These are phyloP conservation scores for Pestalotiopsis sp. DNA, from an alignment of 2,329 filamentous ascomycete genomes.

Conservation along the genomic window DNA sequence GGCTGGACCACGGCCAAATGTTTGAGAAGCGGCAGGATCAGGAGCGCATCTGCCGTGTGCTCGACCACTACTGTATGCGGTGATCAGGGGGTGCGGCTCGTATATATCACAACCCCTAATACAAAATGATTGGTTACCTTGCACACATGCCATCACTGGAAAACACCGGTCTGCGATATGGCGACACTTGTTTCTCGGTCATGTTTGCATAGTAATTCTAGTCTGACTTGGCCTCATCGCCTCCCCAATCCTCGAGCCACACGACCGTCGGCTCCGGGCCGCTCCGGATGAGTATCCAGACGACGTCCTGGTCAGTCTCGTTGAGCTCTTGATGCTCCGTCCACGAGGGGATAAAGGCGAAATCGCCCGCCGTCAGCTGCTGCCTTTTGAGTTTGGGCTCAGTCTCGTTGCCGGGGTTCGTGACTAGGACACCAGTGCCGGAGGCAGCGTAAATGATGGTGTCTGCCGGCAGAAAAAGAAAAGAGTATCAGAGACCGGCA, in stretches of 20 bases:
- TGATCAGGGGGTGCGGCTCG: neutral
- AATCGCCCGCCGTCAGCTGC: slow-evolving; percentile 65
- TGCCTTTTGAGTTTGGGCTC: slow-evolving; percentile 49
- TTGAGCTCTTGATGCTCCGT: slow-evolving; percentile 73
- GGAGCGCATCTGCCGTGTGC: slow-evolving; percentile 29
- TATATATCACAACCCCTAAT: neutral
- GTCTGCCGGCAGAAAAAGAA: slow-evolving; percentile 45
- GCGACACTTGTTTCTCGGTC: neutral
- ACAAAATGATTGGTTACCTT: neutral
- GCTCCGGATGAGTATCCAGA: slow-evolving; percentile 68
- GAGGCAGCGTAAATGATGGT: slow-evolving; percentile 69
- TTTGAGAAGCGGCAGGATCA: slow-evolving; percentile 44
- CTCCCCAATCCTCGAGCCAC: slow-evolving; percentile 65
- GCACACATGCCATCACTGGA: neutral
- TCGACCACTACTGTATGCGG: slow-evolving; percentile 27
- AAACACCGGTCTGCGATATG: neutral
- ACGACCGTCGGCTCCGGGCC: slow-evolving; percentile 64
- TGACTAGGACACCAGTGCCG: slow-evolving; percentile 64
- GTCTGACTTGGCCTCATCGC: slow-evolving; percentile 40
- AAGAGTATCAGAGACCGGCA: neutral
- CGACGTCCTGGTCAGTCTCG: slow-evolving; percentile 58
- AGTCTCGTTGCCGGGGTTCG: slow-evolving; percentile 54
- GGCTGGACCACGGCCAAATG: slow-evolving; percentile 66
- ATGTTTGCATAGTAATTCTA: neutral
- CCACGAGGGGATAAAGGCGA: slow-evolving; percentile 70